These are phyloP conservation scores for Trametes sanguinea DNA, from an alignment of 768 basidiomycete species.

Conservation along the genomic window DNA sequence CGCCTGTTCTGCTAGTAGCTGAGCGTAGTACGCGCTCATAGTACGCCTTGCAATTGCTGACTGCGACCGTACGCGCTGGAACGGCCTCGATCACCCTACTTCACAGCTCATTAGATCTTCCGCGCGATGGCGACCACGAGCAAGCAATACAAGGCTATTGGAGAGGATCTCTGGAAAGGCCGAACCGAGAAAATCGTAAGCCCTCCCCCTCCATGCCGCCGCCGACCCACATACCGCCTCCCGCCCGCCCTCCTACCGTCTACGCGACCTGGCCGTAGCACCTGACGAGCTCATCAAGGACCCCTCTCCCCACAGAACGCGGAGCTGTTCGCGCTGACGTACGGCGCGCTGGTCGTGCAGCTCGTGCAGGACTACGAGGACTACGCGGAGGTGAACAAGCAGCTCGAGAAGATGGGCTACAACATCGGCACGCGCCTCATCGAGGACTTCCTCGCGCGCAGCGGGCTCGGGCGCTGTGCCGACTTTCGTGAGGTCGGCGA, in stretches of 20 bases:
- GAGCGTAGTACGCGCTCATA: neutral
- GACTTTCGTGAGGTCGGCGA: conserved; percentile 96
- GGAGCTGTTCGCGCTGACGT: conserved; percentile 95
- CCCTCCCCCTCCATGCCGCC: conserved; percentile 1
- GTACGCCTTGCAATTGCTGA: too few species aligned
- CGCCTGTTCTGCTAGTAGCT: conserved; percentile 1
- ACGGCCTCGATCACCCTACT: conserved; percentile 1
- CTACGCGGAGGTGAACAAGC: conserved; percentile 92
- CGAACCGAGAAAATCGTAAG: conserved; percentile 93
- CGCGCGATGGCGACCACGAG: conserved; percentile 64
- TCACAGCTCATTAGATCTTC: neutral
- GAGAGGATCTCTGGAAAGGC: conserved; percentile 95
- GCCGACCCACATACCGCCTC: neutral
- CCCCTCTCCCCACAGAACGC: conserved; percentile 68
- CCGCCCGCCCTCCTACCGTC: neutral
- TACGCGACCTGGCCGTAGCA: neutral
- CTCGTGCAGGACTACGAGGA: conserved; percentile 99
- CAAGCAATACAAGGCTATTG: conserved; percentile 85
- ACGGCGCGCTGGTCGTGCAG: conserved; percentile 97
- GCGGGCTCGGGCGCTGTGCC: conserved; percentile 85
- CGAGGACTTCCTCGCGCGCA: conserved; percentile 95
- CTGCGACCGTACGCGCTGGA: neutral
- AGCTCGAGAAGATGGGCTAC: conserved; percentile 99
- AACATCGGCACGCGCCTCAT: conserved; percentile 96
- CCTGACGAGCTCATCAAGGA: conserved; percentile 18